Conservation (phyloP, 805 yeast species). For the Wickerhamiella bombiphila region DNA sequence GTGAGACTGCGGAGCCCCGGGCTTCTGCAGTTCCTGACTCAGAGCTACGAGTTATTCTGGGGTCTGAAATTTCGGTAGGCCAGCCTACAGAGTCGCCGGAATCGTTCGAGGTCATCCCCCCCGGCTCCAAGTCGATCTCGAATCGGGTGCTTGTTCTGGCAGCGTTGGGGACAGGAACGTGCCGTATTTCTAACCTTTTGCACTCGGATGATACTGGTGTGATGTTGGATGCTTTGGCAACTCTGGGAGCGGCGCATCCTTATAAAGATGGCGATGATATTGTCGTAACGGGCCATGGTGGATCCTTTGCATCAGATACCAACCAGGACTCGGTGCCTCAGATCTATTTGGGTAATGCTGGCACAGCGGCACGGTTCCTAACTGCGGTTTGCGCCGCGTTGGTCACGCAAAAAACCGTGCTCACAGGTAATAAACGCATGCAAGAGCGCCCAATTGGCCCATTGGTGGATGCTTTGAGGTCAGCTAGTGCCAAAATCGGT, state of each 20-base stretch:
- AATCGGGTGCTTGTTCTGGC: slow-evolving; percentile 89
- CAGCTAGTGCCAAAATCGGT: slow-evolving; percentile 62
- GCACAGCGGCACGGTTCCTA: slow-evolving; percentile 91
- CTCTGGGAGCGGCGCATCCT: slow-evolving; percentile 68
- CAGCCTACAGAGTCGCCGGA: slow-evolving; percentile 23
- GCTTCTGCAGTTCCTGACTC: slow-evolving; percentile 76
- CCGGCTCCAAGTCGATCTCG: slow-evolving; percentile 95
- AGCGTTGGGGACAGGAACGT: slow-evolving; percentile 76
- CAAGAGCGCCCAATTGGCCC: slow-evolving; percentile 96
- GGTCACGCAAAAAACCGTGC: slow-evolving; percentile 33
- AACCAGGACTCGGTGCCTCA: slow-evolving; percentile 31
- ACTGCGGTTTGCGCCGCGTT: slow-evolving; percentile 64
- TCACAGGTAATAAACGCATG: slow-evolving; percentile 95
- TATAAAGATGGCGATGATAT: slow-evolving; percentile 75
- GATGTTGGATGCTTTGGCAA: slow-evolving; percentile 77
- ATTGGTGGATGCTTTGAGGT: slow-evolving; percentile 72
- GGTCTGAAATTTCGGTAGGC: slow-evolving; percentile 63
- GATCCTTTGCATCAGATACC: no score
- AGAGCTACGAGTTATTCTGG: slow-evolving; percentile 64
- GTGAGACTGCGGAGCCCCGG: slow-evolving; percentile 73
- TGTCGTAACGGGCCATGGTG: slow-evolving; percentile 74
- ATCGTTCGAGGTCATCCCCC: slow-evolving; percentile 52
- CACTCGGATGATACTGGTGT: slow-evolving; percentile 95
- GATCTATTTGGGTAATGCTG: slow-evolving; percentile 89
- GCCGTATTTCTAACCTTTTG: slow-evolving; percentile 67